Evolutionary conservation across 768 basidiomycete species (phyloP).

Genomic region (Phylloporus sp.): DNA sequence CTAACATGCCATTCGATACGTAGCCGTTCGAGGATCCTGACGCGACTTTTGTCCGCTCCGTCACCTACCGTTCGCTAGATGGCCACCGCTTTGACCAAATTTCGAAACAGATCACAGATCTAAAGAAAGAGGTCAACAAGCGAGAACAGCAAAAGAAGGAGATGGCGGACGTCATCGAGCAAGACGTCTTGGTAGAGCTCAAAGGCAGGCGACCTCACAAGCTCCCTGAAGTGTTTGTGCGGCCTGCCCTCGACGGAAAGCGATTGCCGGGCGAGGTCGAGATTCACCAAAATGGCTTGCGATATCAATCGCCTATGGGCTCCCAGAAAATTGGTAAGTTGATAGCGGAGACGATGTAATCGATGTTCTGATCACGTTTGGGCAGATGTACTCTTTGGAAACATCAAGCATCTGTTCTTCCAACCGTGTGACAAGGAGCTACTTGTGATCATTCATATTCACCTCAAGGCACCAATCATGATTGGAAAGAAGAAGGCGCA

Average conservation of each 20-base stretch:
- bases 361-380: constrained; percentile 4
- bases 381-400: constrained; percentile 88
- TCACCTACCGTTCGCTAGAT: constrained; percentile 90
- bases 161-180: constrained; percentile 96
- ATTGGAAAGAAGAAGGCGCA: constrained; percentile 98
- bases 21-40: constrained; percentile 97
- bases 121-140: constrained; percentile 97
- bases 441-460: constrained; percentile 88
- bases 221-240: constrained; percentile 87
- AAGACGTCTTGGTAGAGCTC: constrained; percentile 82
- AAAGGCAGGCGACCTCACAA: constrained; percentile 84
- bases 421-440: constrained; percentile 97
- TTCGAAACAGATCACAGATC: constrained; percentile 86
- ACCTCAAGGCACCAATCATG: constrained; percentile 94
- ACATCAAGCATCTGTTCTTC: constrained; percentile 98
- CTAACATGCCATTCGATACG: neutral
- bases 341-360: neutral
- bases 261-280: constrained; percentile 96
- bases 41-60: constrained; percentile 91
- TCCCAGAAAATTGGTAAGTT: constrained; percentile 84
- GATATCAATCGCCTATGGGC: constrained; percentile 83
- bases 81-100: constrained; percentile 84
- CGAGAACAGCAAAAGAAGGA: constrained; percentile 97
- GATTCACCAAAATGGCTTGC: constrained; percentile 94
- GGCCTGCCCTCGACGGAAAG: constrained; percentile 93